phyloP scores from a whole-genome alignment of 106 monocot genomes.

The Phalaenopsis equestris region DNA sequence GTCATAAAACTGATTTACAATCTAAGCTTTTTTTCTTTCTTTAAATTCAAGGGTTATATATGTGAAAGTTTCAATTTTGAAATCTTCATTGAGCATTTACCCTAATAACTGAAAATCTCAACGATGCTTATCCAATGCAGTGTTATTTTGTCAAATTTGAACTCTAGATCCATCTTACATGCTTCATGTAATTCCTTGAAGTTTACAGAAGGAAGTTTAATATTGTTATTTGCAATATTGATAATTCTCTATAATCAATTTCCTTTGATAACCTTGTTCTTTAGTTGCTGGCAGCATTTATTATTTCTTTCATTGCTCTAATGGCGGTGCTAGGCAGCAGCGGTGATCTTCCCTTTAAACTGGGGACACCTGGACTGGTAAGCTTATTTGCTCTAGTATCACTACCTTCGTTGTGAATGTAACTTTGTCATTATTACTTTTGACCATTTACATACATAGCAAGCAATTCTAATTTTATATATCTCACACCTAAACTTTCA shows the following conservation, averaged over 20 bases:
- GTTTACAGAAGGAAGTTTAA: neutral
- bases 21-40: neutral
- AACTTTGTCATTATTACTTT: neutral
- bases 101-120: neutral
- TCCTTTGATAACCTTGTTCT: constrained; percentile 17
- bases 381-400: constrained; percentile 3
- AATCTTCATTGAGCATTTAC: neutral
- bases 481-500: too few species aligned
- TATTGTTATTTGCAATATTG: neutral
- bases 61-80: neutral
- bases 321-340: constrained; percentile 60
- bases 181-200: neutral
- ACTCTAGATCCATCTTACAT: neutral
- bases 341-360: constrained; percentile 50
- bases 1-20: neutral
- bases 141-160: neutral
- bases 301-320: constrained; percentile 71
- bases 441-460: too few species aligned
- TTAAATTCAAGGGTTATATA: neutral
- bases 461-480: too few species aligned
- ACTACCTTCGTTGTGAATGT: neutral
- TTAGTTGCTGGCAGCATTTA: constrained; percentile 78
- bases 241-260: neutral
- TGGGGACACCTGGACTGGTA: constrained; percentile 91
- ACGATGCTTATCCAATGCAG: neutral